Evolutionary conservation across 371 early-diverging fungal genomes (phyloP).

Genomic region (Amoeboaphelidium protococcarum): DNA sequence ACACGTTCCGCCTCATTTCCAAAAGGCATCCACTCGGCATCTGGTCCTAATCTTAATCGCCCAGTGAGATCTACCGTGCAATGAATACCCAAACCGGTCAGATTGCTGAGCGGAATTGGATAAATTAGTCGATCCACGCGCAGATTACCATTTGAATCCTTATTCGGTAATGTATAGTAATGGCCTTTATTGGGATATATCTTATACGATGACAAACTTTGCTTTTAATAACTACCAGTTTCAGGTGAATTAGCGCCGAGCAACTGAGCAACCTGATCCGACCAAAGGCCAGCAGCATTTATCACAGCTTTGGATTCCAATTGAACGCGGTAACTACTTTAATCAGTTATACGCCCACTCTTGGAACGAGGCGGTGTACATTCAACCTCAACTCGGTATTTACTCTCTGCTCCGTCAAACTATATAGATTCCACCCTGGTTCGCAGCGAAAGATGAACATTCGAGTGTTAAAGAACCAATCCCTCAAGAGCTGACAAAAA

Average conservation of each 20-base stretch:
- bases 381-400: no score
- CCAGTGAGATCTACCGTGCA: constrained; percentile 53
- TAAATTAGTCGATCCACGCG: constrained; percentile 40
- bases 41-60: constrained; percentile 53
- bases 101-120: constrained; percentile 46
- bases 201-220: constrained; percentile 5
- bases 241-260: not conserved
- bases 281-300: constrained; percentile 47
- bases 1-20: not conserved
- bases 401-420: no score
- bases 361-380: no score
- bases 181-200: constrained; percentile 44
- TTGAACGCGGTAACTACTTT: constrained; percentile 6
- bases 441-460: no score
- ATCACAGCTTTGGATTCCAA: constrained; percentile 30
- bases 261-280: constrained; percentile 31
- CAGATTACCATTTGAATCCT: no score
- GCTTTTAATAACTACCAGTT: no score
- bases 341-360: no score
- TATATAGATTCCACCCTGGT: no score
- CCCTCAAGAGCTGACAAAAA: constrained; percentile 30
- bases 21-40: constrained; percentile 23
- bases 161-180: constrained; percentile 31
- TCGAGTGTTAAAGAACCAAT: no score
- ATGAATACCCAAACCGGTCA: constrained; percentile 49